phyloP scores from a whole-genome alignment of 2,329 filamentous ascomycete species.

The Simplicillium sp. region DNA sequence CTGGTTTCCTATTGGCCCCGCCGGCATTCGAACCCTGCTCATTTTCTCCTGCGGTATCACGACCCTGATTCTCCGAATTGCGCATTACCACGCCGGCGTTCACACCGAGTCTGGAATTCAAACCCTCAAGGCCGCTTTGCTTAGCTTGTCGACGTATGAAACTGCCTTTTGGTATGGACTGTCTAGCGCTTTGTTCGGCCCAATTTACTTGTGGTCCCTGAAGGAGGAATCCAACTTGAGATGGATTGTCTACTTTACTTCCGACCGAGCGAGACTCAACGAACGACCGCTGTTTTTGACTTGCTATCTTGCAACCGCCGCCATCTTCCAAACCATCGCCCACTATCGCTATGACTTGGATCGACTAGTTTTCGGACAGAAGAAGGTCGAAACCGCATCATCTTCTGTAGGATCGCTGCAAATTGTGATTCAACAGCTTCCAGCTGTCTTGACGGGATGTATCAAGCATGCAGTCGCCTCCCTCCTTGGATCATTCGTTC shows the following conservation, averaged over 20 bases:
- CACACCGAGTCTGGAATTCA: slow-evolving; percentile 59
- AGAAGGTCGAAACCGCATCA: slow-evolving; percentile 11
- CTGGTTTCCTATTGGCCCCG: slow-evolving; percentile 73
- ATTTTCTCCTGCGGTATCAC: slow-evolving; percentile 69
- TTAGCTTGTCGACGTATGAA: slow-evolving; percentile 53
- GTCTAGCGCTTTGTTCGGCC: slow-evolving; percentile 71
- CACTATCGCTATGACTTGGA: slow-evolving; percentile 72
- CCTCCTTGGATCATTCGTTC: slow-evolving; percentile 35
- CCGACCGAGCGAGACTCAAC: slow-evolving; percentile 69
- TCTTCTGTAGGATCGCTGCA: slow-evolving; percentile 19
- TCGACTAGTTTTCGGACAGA: slow-evolving; percentile 33
- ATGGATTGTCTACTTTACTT: slow-evolving; percentile 63
- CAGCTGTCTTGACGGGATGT: slow-evolving; percentile 25
- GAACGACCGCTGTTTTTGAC: slow-evolving; percentile 79
- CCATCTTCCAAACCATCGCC: slow-evolving; percentile 55
- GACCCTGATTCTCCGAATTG: slow-evolving; percentile 78
- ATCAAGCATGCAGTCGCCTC: slow-evolving; percentile 29
- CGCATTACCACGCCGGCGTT: slow-evolving; percentile 67
- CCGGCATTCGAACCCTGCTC: slow-evolving; percentile 64
- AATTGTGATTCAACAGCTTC: slow-evolving; percentile 27
- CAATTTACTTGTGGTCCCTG: slow-evolving; percentile 69
- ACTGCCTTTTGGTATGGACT: slow-evolving; percentile 68
- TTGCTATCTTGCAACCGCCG: slow-evolving; percentile 58
- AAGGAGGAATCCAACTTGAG: slow-evolving; percentile 51
- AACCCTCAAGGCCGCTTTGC: slow-evolving; percentile 48